Percentiles rank a stretch among this genome's conserved stretches.
Evolutionary conservation across 2,329 filamentous ascomycete species (phyloP).

Genomic region (Colletotrichum echinochloae): DNA sequence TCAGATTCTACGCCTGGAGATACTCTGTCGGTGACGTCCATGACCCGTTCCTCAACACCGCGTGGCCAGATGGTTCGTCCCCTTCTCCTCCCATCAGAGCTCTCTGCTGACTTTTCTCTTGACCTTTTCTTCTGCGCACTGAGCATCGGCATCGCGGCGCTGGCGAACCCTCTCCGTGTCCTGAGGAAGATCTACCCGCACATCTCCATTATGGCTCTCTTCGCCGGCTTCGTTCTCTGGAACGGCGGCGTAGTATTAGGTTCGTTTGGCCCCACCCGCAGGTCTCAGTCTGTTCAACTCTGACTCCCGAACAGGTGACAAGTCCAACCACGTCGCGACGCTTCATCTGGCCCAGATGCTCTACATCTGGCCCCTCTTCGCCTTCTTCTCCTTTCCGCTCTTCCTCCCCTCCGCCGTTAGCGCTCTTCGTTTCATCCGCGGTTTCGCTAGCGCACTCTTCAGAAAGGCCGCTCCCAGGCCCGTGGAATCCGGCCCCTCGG

Average conservation of each 20-base stretch:
- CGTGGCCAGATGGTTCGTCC: slow-evolving; percentile 63
- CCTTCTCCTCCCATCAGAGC: neutral
- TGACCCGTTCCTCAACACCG: slow-evolving; percentile 61
- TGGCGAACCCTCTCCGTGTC: slow-evolving; percentile 61
- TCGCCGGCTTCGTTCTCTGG: slow-evolving; percentile 82
- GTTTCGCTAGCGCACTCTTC: neutral
- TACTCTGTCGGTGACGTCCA: slow-evolving; percentile 66
- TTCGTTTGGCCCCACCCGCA: slow-evolving; percentile 51
- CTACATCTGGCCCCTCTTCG: slow-evolving; percentile 91
- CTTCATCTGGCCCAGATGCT: slow-evolving; percentile 92
- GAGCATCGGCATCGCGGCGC: slow-evolving; percentile 72
- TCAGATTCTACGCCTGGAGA: slow-evolving; percentile 55
- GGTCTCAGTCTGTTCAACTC: neutral
- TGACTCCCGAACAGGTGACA: slow-evolving; percentile 75
- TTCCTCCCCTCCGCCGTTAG: slow-evolving; percentile 66
- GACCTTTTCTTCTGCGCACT: slow-evolving; percentile 69
- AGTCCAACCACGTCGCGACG: slow-evolving; percentile 91
- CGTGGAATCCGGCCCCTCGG: neutral
- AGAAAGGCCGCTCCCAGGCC: neutral
- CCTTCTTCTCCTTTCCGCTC: slow-evolving; percentile 90
- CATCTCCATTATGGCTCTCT: slow-evolving; percentile 72
- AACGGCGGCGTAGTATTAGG: slow-evolving; percentile 94
- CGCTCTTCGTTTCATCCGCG: slow-evolving; percentile 29
- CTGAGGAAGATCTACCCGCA: slow-evolving; percentile 67
- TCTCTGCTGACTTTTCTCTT: slow-evolving; percentile 45